Evolutionary conservation across 148 eudicot genomes (phyloP).

Genomic region (Beta vulgaris): DNA sequence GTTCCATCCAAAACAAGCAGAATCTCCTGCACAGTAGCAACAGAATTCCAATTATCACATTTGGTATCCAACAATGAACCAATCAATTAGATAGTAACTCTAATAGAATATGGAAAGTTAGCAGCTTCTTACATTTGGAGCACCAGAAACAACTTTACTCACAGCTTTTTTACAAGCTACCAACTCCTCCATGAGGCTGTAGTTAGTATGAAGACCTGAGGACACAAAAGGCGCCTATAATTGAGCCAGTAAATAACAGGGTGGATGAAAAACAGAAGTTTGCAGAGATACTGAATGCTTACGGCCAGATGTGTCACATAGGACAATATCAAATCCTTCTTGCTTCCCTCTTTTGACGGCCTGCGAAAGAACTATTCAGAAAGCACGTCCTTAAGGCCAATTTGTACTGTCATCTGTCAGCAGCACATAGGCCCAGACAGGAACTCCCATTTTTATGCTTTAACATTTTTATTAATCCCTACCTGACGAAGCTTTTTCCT

Average conservation of each 20-base stretch:
- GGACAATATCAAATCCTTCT: conserved; percentile 72
- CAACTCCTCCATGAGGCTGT: conserved; percentile 95
- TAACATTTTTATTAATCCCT: conserved; percentile 22
- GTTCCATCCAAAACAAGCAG: conserved; percentile 95
- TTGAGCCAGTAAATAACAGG: conserved; percentile 12
- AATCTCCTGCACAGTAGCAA: conserved; percentile 58
- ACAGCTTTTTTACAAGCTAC: conserved; percentile 80
- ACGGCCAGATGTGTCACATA: conserved; percentile 99
- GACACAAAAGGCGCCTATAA: conserved; percentile 12
- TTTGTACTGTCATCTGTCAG: conserved; percentile 30
- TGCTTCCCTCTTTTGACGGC: conserved; percentile 93
- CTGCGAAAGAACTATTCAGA: conserved; percentile 91
- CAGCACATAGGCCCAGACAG: conserved; percentile 13
- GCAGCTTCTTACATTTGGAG: conserved; percentile 73
- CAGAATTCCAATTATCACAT: background rate
- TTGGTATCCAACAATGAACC: background rate
- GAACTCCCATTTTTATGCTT: background rate
- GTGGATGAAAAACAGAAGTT: conserved; percentile 3
- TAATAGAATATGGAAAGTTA: background rate
- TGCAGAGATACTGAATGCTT: conserved; percentile 36
- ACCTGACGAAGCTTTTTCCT: conserved; percentile 94
- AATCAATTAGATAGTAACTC: background rate
- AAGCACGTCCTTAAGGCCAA: conserved; percentile 62
- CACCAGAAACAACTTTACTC: conserved; percentile 73
- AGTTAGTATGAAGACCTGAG: conserved; percentile 94